These are phyloP conservation scores for Rosa multiflora DNA, from an alignment of 306 rosid genomes.

Conservation along the genomic window DNA sequence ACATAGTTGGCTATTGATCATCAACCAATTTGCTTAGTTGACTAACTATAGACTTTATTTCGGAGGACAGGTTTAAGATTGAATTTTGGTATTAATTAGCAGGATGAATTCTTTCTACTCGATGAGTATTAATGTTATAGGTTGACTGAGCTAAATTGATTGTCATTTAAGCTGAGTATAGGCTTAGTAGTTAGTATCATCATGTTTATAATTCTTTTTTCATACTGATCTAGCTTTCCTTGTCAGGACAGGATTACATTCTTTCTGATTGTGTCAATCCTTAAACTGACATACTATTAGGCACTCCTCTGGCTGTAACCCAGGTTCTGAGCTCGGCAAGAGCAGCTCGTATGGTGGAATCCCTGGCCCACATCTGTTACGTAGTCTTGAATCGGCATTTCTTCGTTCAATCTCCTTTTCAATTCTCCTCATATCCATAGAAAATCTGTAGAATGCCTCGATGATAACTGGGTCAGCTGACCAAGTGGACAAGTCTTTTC, in stretches of 20 bases:
- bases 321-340: conserved; percentile 71
- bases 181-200: too few species aligned
- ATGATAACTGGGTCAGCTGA: conserved; percentile 58
- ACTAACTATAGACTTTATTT: neutral
- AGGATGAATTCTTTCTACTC: neutral
- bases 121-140: neutral
- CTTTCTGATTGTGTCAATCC: neutral
- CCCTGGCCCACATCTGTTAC: conserved; percentile 87
- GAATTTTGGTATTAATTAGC: neutral
- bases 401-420: conserved; percentile 71
- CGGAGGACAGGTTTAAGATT: too few species aligned
- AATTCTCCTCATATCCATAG: conserved; percentile 49
- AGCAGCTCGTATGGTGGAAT: conserved; percentile 78
- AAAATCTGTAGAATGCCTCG: conserved; percentile 57
- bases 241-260: too few species aligned
- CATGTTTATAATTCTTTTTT: neutral
- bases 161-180: neutral
- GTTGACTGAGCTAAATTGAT: neutral
- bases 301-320: conserved; percentile 88
- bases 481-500: conserved; percentile 65
- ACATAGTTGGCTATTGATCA: neutral
- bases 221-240: too few species aligned
- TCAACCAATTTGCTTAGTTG: neutral
- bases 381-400: conserved; percentile 43
- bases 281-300: conserved; percentile 75